These are phyloP conservation scores for Diospyros kaki DNA, from an alignment of 148 eudicot species.

Conservation along the genomic window DNA sequence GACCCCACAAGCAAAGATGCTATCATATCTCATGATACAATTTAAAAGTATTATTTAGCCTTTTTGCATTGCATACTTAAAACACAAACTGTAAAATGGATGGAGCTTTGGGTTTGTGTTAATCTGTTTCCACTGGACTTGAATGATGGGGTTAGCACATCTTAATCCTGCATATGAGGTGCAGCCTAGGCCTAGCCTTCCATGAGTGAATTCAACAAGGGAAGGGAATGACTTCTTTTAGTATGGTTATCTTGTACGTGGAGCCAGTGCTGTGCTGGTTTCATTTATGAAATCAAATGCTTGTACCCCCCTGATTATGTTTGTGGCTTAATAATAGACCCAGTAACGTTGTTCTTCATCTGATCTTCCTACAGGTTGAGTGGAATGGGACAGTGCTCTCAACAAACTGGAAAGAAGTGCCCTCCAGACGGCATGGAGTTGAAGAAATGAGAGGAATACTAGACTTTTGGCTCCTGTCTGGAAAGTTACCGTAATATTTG, in stretches of 20 bases:
- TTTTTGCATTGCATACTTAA: no score
- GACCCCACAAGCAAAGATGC: neutral
- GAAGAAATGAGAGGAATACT: conserved; percentile 61
- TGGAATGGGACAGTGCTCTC: conserved; percentile 72
- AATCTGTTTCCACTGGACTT: neutral
- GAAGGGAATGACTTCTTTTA: neutral
- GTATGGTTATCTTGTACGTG: neutral
- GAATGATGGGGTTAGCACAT: neutral
- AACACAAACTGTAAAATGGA: no score
- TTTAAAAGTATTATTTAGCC: neutral
- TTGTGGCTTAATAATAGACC: neutral
- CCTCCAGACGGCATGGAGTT: conserved; percentile 75
- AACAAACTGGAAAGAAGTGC: conserved; percentile 73
- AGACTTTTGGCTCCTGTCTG: neutral
- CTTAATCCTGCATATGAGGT: neutral
- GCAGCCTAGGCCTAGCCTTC: no score
- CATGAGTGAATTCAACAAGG: neutral
- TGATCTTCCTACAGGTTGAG: conserved; percentile 40
- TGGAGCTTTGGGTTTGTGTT: neutral
- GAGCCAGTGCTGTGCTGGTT: neutral
- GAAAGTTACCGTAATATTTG: neutral
- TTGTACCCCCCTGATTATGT: neutral
- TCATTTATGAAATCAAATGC: neutral
- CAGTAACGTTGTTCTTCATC: neutral
- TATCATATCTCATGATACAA: neutral